These are phyloP conservation scores for Zymoseptoria brevis DNA, from an alignment of 2,329 filamentous ascomycete species.

Conservation along the genomic window DNA sequence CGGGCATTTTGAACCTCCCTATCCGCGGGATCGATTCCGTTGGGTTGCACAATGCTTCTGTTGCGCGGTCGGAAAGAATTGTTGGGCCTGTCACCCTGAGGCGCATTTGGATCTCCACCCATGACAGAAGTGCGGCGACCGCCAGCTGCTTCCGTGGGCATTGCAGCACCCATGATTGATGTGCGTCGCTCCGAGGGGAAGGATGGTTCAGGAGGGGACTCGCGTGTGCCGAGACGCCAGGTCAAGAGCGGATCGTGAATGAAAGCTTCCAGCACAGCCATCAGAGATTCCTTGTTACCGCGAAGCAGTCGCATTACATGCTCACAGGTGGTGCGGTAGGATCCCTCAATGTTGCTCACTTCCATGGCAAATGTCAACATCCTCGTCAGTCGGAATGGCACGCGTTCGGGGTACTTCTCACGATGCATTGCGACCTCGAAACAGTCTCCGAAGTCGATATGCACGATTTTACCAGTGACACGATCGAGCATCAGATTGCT, in stretches of 20 bases:
- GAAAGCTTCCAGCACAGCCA: conserved; percentile 97
- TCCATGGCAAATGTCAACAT: conserved; percentile 99
- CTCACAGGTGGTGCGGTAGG: conserved; percentile 95
- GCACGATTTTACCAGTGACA: conserved; percentile 91
- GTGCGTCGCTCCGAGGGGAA: conserved; percentile 55
- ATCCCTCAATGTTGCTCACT: conserved; percentile 98
- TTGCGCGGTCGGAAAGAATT: conserved; percentile 26
- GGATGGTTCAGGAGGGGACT: conserved; percentile 52
- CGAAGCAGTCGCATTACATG: conserved; percentile 95
- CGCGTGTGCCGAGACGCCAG: conserved; percentile 70
- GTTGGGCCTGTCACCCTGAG: conserved; percentile 16
- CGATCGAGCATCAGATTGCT: conserved; percentile 97
- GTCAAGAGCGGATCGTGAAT: conserved; percentile 98
- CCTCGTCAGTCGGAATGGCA: conserved; percentile 92
- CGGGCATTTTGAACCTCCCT: conserved; percentile 85
- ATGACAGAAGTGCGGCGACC: conserved; percentile 26
- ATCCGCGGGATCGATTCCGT: conserved; percentile 32
- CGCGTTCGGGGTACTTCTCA: conserved; percentile 95
- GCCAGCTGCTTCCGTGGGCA: conserved; percentile 13
- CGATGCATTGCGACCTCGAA: conserved; percentile 99
- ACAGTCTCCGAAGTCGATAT: conserved; percentile 98
- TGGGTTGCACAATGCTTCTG: conserved; percentile 25
- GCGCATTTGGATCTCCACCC: conserved; percentile 23
- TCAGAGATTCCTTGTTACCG: conserved; percentile 96
- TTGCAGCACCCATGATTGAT: conserved; percentile 47